Base-by-base conservation (phyloP, 2,329 filamentous ascomycete species). In the Neoascochyta sp. region DNA sequence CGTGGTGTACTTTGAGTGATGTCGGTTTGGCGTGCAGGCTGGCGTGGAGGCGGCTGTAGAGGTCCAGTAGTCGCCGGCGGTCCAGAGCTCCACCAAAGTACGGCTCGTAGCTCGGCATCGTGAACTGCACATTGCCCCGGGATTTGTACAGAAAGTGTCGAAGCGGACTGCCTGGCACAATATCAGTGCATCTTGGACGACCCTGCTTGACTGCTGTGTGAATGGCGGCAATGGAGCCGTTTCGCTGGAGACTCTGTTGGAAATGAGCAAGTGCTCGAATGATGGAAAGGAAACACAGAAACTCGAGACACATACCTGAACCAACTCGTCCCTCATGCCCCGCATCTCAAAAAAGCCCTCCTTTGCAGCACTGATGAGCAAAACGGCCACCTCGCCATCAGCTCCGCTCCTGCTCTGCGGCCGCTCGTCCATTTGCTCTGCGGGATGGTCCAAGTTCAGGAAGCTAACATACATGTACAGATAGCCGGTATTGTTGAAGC, bases 391-490 rank as follows among this genome's bases (percentile, higher is more conserved):
- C 15, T 78, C 75, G 43, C 92, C 82, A 28, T 87, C 81, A 27
- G 55, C 53, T 7, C 57, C 57, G 4, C 55, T 50, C 20, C 45
- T 52, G 13, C 52, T 60, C 29, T 51, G 33, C 9, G 64, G 62
- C 5, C 63, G 54, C 36, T 66, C 62, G 50, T 48, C 54, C 62
- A 65, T 60, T 16, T 62, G 63, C 32, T 63, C 67, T 17, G 63
- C 69, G 14, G 51, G 53, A 11, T 71, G 63, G 23, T 73, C 69
- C 20, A 77, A 71, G 47, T 86, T 80, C 40, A 98, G 76, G 61
- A 96, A 98, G 69, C 86, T 95, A 57, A 98, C 92, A 56, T 96
- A 98, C 88, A 98, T 96, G 68, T 98, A 95, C 2, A 98, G 74
- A 57, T 94, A 98, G 15, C 92, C 93, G 29, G 81, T 85, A 61